Evolutionary conservation across 257 asterid species (phyloP).

Genomic region (Henckelia pumila): DNA sequence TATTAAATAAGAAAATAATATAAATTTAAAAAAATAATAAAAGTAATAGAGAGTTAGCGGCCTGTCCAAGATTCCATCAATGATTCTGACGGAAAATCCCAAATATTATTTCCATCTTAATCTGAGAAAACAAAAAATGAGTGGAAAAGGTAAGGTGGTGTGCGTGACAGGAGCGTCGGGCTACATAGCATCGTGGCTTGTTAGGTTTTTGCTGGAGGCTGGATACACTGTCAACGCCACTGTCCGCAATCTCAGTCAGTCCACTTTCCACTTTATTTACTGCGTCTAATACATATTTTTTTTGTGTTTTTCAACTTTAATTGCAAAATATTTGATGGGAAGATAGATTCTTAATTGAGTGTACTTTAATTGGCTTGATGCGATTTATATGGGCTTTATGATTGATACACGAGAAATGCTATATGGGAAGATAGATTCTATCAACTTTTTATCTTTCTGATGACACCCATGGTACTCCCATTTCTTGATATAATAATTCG

Average conservation of each 20-base stretch:
- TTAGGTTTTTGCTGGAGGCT: constrained; percentile 47
- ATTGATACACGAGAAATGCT: neutral
- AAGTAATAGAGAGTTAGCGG: too few species aligned
- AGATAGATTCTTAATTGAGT: neutral
- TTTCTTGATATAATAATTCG: too few species aligned
- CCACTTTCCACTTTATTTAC: constrained; percentile 13
- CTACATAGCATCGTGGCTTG: constrained; percentile 64
- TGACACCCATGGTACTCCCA: too few species aligned
- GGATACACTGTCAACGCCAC: constrained; percentile 65
- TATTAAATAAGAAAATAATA: too few species aligned
- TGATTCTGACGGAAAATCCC: too few species aligned
- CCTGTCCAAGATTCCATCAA: too few species aligned
- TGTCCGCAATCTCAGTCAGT: constrained; percentile 48
- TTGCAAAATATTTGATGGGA: neutral
- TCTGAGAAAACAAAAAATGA: constrained; percentile 5
- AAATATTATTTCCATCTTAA: too few species aligned
- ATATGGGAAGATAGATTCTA: too few species aligned
- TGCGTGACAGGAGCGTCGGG: constrained; percentile 76
- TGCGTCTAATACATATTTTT: too few species aligned
- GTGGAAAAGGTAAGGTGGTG: constrained; percentile 35
- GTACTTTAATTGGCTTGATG: neutral
- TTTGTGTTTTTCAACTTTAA: neutral
- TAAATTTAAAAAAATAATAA: too few species aligned
- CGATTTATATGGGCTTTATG: neutral
- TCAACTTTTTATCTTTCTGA: too few species aligned